Base-by-base conservation (phyloP, 495 filamentous ascomycete species). In the Talaromyces adpressus region DNA sequence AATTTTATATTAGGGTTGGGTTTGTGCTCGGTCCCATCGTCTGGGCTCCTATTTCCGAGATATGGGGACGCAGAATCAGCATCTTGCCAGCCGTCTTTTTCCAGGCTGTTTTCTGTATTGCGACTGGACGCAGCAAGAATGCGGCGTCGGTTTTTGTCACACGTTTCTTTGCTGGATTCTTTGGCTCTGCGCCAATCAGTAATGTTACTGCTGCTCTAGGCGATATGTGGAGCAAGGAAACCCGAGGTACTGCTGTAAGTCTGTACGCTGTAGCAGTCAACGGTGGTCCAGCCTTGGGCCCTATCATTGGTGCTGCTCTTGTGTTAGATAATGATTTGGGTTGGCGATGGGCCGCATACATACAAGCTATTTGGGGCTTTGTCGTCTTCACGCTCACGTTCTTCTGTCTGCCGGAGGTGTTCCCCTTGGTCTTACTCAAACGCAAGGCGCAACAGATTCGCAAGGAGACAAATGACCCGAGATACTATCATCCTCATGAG, bases 51-150 rank as follows among this genome's bases (percentile, higher is more conserved):
- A 68, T 81, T 9, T 75, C 70, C 6, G 80, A 84, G 62, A 64
- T 80, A 5, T 82, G 66, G 65, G 82, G 72, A 29, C 72, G 74
- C 18, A 64, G 72, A 51, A 51, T 64, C 58, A 73, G 71, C 22
- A 80, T 84, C 62, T 66, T 83, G 3, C 81, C 80, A 0, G 74
- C 81, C 0, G 66, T 82, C 8, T 76, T 83, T 39, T 65, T 69
- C 20, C 70, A 81, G 0, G 77, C 68, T 1, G 53, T 84, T 12
- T 78, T 82, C 62, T 72, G 70, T 14, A 79, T 82, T 11, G 79
- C 72, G 1, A 78, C 75, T 9, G 77, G 77, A 4, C 68, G 64
- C 6, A 73, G 73, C 59, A 76, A 67, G 29, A 75, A 70, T 49
- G 63, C 72, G 0, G 60, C 71, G 57, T 20, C 77, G 0, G 56